These are phyloP conservation scores for Debaryomyces fabryi DNA, from an alignment of 1,139 yeast species.

Conservation along the genomic window DNA sequence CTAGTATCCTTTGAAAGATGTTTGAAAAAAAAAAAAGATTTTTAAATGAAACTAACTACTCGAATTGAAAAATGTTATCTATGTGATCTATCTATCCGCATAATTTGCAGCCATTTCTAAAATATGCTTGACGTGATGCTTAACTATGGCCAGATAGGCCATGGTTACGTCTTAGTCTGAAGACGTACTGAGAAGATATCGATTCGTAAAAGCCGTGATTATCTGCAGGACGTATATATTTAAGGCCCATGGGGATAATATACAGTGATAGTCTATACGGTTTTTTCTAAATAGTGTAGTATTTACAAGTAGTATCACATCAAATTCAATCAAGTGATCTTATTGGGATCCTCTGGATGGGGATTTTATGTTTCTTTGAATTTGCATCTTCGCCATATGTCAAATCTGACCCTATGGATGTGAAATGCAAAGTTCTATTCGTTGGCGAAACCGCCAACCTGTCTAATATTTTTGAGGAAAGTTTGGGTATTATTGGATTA, in stretches of 20 bases:
- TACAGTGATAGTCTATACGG: neutral
- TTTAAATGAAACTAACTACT: neutral
- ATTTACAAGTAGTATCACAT: neutral
- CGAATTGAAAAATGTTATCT: neutral
- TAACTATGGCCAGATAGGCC: conserved; percentile 6
- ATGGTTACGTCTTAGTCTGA: neutral
- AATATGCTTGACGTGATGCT: neutral
- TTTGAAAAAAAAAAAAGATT: neutral
- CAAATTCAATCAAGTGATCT: conserved; percentile 13
- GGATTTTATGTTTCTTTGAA: conserved; percentile 25
- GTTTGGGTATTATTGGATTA: conserved; percentile 71
- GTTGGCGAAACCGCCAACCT: conserved; percentile 54
- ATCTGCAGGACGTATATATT: neutral
- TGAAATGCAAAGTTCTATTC: conserved; percentile 41
- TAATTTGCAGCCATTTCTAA: conserved; percentile 20
- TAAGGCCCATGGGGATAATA: neutral
- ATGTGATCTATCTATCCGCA: neutral
- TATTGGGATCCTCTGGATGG: conserved; percentile 29
- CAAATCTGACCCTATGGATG: conserved; percentile 49
- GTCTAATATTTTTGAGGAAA: conserved; percentile 61
- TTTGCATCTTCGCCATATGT: conserved; percentile 49
- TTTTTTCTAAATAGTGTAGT: neutral
- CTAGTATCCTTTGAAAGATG: neutral
- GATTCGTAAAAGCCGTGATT: neutral
- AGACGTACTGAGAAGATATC: neutral